Base-by-base conservation (phyloP, 2,329 filamentous ascomycete species). In the Paecilomyces sp. region DNA sequence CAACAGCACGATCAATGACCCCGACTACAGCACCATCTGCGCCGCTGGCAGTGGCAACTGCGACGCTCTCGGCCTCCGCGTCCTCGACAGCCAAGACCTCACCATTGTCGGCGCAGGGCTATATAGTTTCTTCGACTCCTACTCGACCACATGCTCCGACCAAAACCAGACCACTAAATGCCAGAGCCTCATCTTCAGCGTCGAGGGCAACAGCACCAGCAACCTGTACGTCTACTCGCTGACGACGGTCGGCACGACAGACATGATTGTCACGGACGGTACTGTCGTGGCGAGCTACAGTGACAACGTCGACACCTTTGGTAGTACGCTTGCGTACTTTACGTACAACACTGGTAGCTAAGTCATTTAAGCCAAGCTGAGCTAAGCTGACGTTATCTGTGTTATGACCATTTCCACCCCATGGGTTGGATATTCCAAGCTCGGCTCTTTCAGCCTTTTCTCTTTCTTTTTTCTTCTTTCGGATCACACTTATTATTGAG, bases 91-190 rank as follows among this genome's bases (percentile, higher is more conserved):
- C 36, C 68, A 70, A 12, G 71, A 77, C 56, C 74, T 83, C 15
- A 63, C 74, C 53, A 71, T 80, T 18, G 83, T 83, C 62, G 82
- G 82, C 15, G 81, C 78, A 0, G 82, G 82, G 1, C 65, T 82
- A 4, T 84, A 84, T 72, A 78, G 74, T 18, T 84, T 84, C 72
- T 84, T 84, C 69, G 75, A 81, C 64, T 75, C 82, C 64, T 83
- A 84, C 69, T 78, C 68, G 61, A 79, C 76, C 0, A 64, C 66
- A 1, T 81, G 78, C 66, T 76, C 75, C 3, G 67, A 74, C 34
- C 69, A 72, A 58, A 74, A 73, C 8, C 67, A 70, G 7, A 70
- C 73, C 1, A 73, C 76, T 7, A 62, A 71, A 1, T 84, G 82
- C 59, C 82, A 84, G 70, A 74, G 70, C 41, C 66, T 75, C n/a